Percentiles rank a stretch among this genome's conserved stretches.
Conservation (phyloP, 202 grass and related monocot genomes). For the Zizania palustris region DNA sequence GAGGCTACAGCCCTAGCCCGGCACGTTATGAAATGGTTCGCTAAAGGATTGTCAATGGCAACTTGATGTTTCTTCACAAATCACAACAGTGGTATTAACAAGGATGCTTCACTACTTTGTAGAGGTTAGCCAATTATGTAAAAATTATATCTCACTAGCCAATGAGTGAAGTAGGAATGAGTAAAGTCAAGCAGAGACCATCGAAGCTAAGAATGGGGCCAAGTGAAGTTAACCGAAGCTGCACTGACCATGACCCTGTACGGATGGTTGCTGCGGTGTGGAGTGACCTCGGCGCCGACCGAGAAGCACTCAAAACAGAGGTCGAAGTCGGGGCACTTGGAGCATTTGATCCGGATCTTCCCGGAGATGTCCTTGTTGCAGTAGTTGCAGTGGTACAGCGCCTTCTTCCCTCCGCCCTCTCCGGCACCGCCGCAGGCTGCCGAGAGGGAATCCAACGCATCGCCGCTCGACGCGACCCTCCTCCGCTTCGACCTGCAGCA, state of each 20-base stretch:
- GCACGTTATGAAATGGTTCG: too few species aligned
- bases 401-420: conserved; percentile 84
- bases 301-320: conserved; percentile 98
- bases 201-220: not conserved
- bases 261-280: conserved; percentile 83
- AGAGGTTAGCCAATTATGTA: not conserved
- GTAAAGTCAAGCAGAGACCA: not conserved
- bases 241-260: conserved; percentile 94
- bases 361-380: conserved; percentile 99
- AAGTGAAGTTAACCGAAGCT: conserved; percentile 20
- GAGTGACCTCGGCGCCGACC: conserved; percentile 86
- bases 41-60: too few species aligned
- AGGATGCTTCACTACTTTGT: not conserved
- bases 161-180: not conserved
- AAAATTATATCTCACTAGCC: not conserved
- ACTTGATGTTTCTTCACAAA: too few species aligned
- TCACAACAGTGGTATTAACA: too few species aligned
- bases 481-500: conserved; percentile 82
- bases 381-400: conserved; percentile 97
- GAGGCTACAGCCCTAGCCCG: too few species aligned
- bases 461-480: conserved; percentile 73
- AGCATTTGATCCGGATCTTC: conserved; percentile 97
- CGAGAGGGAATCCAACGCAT: conserved; percentile 70
- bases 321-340: conserved; percentile 96
- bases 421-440: conserved; percentile 46